Conservation (phyloP, 805 yeast genomes). For the Kodamaea sagamina region DNA sequence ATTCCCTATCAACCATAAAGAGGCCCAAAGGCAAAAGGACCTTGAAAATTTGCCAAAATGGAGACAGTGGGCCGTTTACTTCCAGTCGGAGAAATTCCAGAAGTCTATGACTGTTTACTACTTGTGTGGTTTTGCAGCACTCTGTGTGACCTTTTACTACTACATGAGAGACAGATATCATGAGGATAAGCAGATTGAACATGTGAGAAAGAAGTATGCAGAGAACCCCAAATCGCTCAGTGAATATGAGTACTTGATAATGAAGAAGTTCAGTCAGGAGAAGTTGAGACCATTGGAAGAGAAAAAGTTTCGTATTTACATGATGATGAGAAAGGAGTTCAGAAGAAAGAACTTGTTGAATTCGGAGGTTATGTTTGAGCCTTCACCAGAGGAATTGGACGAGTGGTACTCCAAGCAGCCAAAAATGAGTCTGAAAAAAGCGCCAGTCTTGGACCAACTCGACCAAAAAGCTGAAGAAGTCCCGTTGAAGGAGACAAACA, state of each 20-base stretch:
- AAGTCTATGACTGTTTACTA: constrained; percentile 62
- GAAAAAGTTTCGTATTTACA: constrained; percentile 59
- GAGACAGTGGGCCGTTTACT: constrained; percentile 42
- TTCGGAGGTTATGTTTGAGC: constrained; percentile 38
- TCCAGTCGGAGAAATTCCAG: constrained; percentile 56
- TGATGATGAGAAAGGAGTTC: constrained; percentile 51
- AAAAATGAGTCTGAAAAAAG: constrained; percentile 22
- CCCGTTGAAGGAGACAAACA: constrained; percentile 27
- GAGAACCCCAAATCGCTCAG: constrained; percentile 41
- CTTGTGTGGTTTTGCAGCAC: constrained; percentile 57
- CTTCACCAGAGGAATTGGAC: constrained; percentile 43
- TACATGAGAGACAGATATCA: constrained; percentile 67
- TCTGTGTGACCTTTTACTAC: constrained; percentile 59
- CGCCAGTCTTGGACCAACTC: constrained; percentile 24
- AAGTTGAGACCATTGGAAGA: constrained; percentile 65
- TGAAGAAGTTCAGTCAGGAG: constrained; percentile 60
- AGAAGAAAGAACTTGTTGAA: constrained; percentile 40
- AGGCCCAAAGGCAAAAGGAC: constrained; percentile 27
- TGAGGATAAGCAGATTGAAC: constrained; percentile 61
- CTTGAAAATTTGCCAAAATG: constrained; percentile 35
- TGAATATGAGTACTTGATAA: constrained; percentile 65
- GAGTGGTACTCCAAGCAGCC: constrained; percentile 43
- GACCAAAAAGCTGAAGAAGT: constrained; percentile 17
- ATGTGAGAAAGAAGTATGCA: constrained; percentile 39
- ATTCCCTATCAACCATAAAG: constrained; percentile 38